A percentile compares a stretch with the other conserved stretches of the same genome.
Evolutionary conservation across 1,284 basidiomycete species (phyloP).

Genomic region (Clitocybe nebularis): DNA sequence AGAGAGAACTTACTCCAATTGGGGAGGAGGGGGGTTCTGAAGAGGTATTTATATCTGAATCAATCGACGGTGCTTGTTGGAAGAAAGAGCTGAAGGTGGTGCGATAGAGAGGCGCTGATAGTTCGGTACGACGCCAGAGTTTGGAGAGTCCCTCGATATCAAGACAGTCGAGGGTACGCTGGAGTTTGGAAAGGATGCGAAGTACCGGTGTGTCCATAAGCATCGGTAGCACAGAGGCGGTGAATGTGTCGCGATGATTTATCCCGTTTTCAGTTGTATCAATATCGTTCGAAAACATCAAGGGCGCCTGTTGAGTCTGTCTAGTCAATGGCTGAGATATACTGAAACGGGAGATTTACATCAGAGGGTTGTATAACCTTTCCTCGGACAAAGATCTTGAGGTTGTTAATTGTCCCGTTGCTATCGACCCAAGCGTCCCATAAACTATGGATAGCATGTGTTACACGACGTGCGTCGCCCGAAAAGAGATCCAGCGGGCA

Average conservation of each 20-base stretch:
- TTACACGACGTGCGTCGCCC: conserved; percentile 50
- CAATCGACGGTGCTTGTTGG: conserved; percentile 11
- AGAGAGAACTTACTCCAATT: conserved; percentile 26
- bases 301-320: conserved; percentile 20
- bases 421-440: conserved; percentile 70
- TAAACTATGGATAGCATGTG: conserved; percentile 63
- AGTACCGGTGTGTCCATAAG: conserved; percentile 58
- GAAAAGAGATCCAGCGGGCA: conserved; percentile 90
- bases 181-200: conserved; percentile 55
- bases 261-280: conserved; percentile 11
- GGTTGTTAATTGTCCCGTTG: conserved; percentile 70
- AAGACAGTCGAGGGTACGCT: conserved; percentile 75
- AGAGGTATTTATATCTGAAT: too few species aligned
- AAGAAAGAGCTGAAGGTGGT: conserved; percentile 21
- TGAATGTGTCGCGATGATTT: conserved; percentile 39
- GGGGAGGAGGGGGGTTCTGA: conserved; percentile 22
- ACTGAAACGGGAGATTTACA: conserved; percentile 36
- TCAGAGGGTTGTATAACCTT: conserved; percentile 53
- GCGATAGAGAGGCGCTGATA: conserved; percentile 20
- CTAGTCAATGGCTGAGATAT: not conserved
- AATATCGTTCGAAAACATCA: conserved; percentile 21
- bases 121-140: conserved; percentile 37
- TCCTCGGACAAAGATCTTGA: conserved; percentile 74
- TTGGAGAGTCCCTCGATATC: conserved; percentile 77
- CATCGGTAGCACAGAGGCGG: conserved; percentile 43